These are phyloP conservation scores for Phytopythium oedochilum DNA, from an alignment of 352 stramenopile species.

Conservation along the genomic window DNA sequence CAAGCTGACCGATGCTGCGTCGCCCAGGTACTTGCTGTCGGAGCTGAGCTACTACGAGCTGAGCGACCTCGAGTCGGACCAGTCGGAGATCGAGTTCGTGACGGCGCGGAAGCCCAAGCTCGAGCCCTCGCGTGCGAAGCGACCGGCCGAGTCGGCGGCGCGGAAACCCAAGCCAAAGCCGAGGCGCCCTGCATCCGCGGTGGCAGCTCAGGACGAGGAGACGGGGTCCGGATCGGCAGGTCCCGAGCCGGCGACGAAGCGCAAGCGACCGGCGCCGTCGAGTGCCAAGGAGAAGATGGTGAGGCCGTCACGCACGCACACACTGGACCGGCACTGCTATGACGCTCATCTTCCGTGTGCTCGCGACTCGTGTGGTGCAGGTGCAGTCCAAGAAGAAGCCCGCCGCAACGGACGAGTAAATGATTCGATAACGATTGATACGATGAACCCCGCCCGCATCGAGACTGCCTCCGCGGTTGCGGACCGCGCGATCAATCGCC, in stretches of 20 bases:
- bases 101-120: not conserved
- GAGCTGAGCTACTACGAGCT: constrained; percentile 30
- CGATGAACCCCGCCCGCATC: no score
- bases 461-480: not conserved
- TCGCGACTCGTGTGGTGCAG: not conserved
- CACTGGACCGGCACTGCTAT: no score
- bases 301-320: not conserved
- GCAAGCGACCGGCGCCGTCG: constrained; percentile 1
- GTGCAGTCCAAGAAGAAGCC: not conserved
- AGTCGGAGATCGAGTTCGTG: constrained; percentile 29
- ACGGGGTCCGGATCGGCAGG: not conserved
- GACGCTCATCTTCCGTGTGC: not conserved
- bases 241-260: constrained; percentile 3
- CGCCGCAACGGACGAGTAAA: not conserved
- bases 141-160: not conserved
- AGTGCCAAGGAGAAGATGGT: not conserved
- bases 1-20: not conserved
- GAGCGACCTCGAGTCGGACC: constrained; percentile 46
- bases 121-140: not conserved
- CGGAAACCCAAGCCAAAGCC: constrained; percentile 6
- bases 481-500: no score
- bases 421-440: not conserved
- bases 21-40: constrained; percentile 27
- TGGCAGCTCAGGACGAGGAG: not conserved
- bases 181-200: not conserved